Conservation (phyloP, 176 grass and related monocot genomes). For the Avena insularis region DNA sequence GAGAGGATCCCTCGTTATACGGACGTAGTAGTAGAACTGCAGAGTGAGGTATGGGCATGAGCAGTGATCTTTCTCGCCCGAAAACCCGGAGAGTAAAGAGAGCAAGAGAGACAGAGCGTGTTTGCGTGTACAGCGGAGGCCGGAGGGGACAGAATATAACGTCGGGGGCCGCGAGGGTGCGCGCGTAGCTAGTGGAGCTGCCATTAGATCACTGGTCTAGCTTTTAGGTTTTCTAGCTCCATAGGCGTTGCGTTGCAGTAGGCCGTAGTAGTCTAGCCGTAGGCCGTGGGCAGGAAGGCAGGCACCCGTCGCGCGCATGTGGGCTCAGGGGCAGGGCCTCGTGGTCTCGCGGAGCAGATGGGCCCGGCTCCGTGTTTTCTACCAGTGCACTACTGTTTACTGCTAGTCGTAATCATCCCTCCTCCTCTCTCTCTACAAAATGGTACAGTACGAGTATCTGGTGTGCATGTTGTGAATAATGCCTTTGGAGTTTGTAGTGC, state of each 20-base stretch:
- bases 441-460: neutral
- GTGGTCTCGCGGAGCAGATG: conserved; percentile 24
- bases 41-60: neutral
- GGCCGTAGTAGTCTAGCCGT: neutral
- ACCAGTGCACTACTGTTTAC: conserved; percentile 45
- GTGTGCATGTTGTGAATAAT: neutral
- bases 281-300: conserved; percentile 33
- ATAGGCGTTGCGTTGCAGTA: conserved; percentile 21
- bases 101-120: neutral
- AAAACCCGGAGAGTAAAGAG: conserved; percentile 39
- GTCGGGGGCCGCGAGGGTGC: conserved; percentile 15
- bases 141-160: conserved; percentile 42
- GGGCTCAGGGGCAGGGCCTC: conserved; percentile 21
- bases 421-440: neutral
- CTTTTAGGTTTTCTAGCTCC: conserved; percentile 3
- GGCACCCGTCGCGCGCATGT: conserved; percentile 39
- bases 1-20: conserved; percentile 6
- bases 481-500: neutral
- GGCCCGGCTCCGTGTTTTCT: conserved; percentile 36
- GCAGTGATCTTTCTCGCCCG: conserved; percentile 45
- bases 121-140: conserved; percentile 1
- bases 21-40: neutral
- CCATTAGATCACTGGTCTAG: conserved; percentile 10
- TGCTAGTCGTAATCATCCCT: conserved; percentile 36
- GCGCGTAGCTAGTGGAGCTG: neutral